These are phyloP conservation scores for Noccaea bulbosa DNA, from an alignment of 345 rosid species.

Conservation along the genomic window DNA sequence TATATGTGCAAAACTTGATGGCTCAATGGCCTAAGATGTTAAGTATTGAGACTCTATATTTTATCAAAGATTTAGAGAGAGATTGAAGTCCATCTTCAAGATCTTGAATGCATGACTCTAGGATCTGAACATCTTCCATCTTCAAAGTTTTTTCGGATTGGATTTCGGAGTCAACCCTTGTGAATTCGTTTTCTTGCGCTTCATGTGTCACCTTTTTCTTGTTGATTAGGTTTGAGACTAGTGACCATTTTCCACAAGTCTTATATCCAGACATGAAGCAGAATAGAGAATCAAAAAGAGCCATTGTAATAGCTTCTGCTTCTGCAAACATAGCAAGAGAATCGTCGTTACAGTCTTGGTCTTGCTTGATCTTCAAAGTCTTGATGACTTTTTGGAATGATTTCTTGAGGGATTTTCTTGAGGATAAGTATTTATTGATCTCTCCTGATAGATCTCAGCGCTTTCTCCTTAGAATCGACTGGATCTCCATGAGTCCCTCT, in stretches of 20 bases:
- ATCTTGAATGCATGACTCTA: conserved; percentile 50
- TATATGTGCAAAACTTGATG: conserved; percentile 11
- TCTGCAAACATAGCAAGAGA: conserved; percentile 34
- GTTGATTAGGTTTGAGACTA: conserved; percentile 41
- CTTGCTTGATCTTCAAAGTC: conserved; percentile 28
- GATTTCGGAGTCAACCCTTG: conserved; percentile 39
- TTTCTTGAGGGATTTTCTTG: conserved; percentile 40
- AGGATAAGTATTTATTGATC: conserved; percentile 40
- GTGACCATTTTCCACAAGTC: conserved; percentile 39
- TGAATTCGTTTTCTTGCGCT: conserved; percentile 31
- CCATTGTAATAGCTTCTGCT: conserved; percentile 34
- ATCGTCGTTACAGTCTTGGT: conserved; percentile 3
- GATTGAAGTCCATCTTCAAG: conserved; percentile 49
- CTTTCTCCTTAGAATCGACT: conserved; percentile 42
- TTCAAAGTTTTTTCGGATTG: conserved; percentile 20
- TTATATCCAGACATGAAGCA: conserved; percentile 39
- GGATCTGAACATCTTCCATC: conserved; percentile 38
- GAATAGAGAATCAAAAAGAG: conserved; percentile 40
- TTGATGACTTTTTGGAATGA: conserved; percentile 35
- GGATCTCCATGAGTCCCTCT: conserved; percentile 41
- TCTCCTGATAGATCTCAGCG: conserved; percentile 27
- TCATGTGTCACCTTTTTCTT: conserved; percentile 9
- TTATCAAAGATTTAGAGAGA: conserved; percentile 46
- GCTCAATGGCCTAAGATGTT: conserved; percentile 43
- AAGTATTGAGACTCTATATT: conserved; percentile 56